Base-by-base conservation (phyloP, 768 basidiomycete species). In the Hygrophorus pudorinus region DNA sequence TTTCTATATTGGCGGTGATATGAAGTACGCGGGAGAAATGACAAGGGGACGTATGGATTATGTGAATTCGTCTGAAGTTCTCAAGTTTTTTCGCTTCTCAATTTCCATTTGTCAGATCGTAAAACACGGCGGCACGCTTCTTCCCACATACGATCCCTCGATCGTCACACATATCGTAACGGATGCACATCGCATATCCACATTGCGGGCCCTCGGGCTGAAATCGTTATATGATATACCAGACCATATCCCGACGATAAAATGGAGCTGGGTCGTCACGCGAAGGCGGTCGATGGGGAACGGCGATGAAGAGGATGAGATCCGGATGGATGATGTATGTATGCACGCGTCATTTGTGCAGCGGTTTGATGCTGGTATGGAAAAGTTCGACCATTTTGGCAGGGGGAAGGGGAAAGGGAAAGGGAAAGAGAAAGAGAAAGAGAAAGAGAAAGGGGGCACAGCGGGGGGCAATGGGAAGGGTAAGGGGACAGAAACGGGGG, bases 121-220 rank as follows among this genome's bases (percentile, higher is more conserved):
- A 34, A 66, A 65, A 47, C 62, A 75, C 49, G 86, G 86, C 9
- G 86, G 75, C 35, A 74, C 68, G 16, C 62, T 88, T 18, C 59
- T 75, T 31, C 70, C 81, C 2, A 63, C 53, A 29, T 88, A 74
- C 52, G 78, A 87, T 49, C 62, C 75, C 2, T 48, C 53, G 4
- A 48, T 57, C 6, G 73, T 81, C 21, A 85, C 85, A 3, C 81
- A 86, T 52, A 79, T 89, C 42, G 67, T 88, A 27, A 76, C 77
- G 5, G 77, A 76, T 41, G 57, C 61, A 3, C 49, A 49, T 32
- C 41, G 43, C 28, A 41, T 46, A 43, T 45, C 64, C 12, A 62
- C 67, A 33, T 51, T 71, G 33, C 54, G 64, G 14, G 62, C 68
- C 1, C 60, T 81, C 2, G 75, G 75, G 1, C 53, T 81, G 16